Percentiles rank a stretch among this genome's conserved stretches.
Evolutionary conservation across 208 protist genomes (phyloP).

Genomic region (Polymyxa betae): DNA sequence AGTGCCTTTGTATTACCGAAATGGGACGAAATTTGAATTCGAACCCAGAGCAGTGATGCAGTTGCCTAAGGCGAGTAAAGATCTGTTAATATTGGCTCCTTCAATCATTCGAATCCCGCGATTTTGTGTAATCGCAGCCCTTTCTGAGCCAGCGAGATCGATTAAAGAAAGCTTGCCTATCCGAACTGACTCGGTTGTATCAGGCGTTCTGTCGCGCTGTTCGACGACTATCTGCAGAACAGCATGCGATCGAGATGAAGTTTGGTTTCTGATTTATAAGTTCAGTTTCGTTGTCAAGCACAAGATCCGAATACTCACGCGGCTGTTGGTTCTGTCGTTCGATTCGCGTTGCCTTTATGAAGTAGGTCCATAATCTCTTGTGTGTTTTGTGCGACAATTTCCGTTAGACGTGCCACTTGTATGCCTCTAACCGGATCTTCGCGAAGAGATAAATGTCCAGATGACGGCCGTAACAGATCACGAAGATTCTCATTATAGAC

Average conservation of each 20-base stretch:
- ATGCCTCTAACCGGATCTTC: conserved; percentile 56
- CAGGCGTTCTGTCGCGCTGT: not conserved
- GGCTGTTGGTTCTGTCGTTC: conserved; percentile 63
- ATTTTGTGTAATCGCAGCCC: conserved; percentile 70
- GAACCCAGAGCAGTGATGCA: conserved; percentile 84
- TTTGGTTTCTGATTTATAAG: conserved; percentile 46
- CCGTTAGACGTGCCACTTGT: conserved; percentile 51
- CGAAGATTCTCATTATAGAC: conserved; percentile 59
- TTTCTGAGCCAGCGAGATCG: conserved; percentile 69
- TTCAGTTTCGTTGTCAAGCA: not conserved
- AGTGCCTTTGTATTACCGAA: not conserved
- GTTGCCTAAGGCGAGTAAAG: conserved; percentile 85
- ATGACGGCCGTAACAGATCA: conserved; percentile 49
- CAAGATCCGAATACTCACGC: not conserved
- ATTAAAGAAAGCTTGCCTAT: conserved; percentile 66
- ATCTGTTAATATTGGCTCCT: conserved; percentile 90
- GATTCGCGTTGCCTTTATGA: conserved; percentile 60
- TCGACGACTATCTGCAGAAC: conserved; percentile 64
- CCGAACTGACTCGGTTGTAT: conserved; percentile 30
- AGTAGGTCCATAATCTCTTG: conserved; percentile 63
- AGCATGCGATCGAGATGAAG: conserved; percentile 68
- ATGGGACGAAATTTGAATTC: conserved; percentile 65
- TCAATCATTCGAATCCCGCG: conserved; percentile 80
- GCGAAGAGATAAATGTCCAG: not conserved
- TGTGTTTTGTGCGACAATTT: conserved; percentile 24